These are phyloP conservation scores for Paramecium octaurelia DNA, from an alignment of 73 alveolate genomes.

Conservation along the genomic window DNA sequence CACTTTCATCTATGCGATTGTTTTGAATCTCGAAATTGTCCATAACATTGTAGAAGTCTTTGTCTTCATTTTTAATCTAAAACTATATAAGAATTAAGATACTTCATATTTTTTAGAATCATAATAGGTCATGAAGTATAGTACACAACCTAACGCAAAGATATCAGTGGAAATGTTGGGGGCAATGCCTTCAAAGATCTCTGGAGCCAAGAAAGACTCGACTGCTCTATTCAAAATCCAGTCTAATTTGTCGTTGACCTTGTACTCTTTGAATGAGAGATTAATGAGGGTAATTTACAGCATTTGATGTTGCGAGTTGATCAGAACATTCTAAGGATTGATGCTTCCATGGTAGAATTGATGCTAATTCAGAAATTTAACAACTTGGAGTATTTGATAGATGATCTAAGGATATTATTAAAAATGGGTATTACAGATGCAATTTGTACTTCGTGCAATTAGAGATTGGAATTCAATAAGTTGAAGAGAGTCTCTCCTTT, in stretches of 20 bases:
- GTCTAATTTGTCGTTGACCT: conserved; percentile 38
- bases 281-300: not conserved
- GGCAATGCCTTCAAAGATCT: conserved; percentile 40
- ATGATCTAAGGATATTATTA: not conserved
- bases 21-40: not conserved
- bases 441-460: conserved; percentile 31
- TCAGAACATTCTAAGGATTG: conserved; percentile 15
- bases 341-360: conserved; percentile 36
- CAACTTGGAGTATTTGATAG: not conserved
- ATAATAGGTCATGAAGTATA: conserved; percentile 27
- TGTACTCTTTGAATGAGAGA: conserved; percentile 19
- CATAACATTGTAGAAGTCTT: conserved; percentile 40
- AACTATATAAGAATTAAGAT: not conserved
- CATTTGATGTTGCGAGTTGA: conserved; percentile 27
- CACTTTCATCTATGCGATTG: not conserved
- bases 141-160: conserved; percentile 28
- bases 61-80: not conserved
- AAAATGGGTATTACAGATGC: not conserved
- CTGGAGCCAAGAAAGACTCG: conserved; percentile 42
- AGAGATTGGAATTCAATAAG: not conserved
- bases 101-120: conserved; percentile 28
- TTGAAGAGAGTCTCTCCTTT: conserved; percentile 31
- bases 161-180: conserved; percentile 27
- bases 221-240: conserved; percentile 49
- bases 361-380: not conserved